A percentile compares a stretch with the other conserved stretches of the same genome.
Conservation (phyloP, 2,329 filamentous ascomycete genomes). For the Tolypocladium sp. region DNA sequence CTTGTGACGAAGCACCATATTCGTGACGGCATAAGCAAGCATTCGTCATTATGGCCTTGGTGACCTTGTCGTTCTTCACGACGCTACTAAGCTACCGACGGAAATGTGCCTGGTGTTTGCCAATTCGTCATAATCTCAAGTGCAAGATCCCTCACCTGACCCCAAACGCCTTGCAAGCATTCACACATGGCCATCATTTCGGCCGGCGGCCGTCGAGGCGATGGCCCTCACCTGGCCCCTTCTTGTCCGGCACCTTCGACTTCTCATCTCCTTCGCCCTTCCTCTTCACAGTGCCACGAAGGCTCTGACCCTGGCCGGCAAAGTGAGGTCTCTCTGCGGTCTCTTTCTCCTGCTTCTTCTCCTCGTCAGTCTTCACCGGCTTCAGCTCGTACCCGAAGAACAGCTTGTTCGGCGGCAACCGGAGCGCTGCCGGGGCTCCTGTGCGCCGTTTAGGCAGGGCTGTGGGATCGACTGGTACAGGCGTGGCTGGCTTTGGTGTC, state of each 20-base stretch:
- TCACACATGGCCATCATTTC: slow-evolving; percentile 5
- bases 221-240: slow-evolving; percentile 31
- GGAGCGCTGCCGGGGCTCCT: slow-evolving; percentile 78
- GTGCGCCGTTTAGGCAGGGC: slow-evolving; percentile 35
- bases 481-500: slow-evolving; percentile 61
- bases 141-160: neutral
- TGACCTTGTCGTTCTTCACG: neutral
- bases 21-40: neutral
- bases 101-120: neutral
- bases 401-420: slow-evolving; percentile 78
- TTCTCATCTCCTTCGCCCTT: slow-evolving; percentile 48
- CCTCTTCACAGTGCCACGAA: slow-evolving; percentile 62
- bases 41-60: neutral
- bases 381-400: slow-evolving; percentile 96
- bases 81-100: neutral
- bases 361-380: slow-evolving; percentile 71
- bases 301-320: slow-evolving; percentile 73
- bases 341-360: slow-evolving; percentile 57
- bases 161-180: slow-evolving; percentile 12
- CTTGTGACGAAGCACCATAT: neutral
- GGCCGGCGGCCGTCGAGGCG: slow-evolving; percentile 33
- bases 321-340: slow-evolving; percentile 64
- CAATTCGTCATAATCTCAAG: neutral
- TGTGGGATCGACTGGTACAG: slow-evolving; percentile 37
- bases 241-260: slow-evolving; percentile 37